Base-by-base conservation (phyloP, 257 asterid species). In the Hygrophila difformis region DNA sequence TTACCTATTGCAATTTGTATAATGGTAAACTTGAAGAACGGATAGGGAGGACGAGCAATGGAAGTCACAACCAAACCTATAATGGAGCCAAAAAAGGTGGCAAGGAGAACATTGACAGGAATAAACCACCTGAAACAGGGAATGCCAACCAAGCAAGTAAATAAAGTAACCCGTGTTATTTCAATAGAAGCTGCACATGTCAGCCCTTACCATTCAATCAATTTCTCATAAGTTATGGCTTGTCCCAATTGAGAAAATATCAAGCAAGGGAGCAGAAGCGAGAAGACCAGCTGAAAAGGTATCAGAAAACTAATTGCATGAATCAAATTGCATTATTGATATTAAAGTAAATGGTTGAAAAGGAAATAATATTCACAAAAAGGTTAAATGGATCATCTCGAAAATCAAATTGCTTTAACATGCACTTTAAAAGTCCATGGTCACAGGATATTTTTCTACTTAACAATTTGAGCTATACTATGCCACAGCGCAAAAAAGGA, bases 191-290 rank as follows among this genome's bases (percentile, higher is more conserved):
- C 41, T 23, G 24, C 6, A 33, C 22, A 40, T 9, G 40, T 33
- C 28, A 8, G 47, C 18, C 15, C 71, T 55, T 66, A 88, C 97
- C 97, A 89, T 49, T 82, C 64, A 47, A 78, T 56, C 93, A 86
- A 64, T 51, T 82, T 91, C 56, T 78, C 65, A 7, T 68, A 76
- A 24, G 81, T 76, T 63, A 91, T 78, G 3, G 99, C 95, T 75
- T 80, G 79, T 13, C 99, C 99, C 50, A 91, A 79, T 80, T 91
- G 95, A 50, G 99, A 70, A 66, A 91, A 91, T 60, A 91, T 91
- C 72, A 91, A 60, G 71, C 99, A 86, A 4, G 99, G 99, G 18
- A 86, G 94, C 65, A 91, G 65, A 37, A 91, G 95, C n/a, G 99
- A 75, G 78, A 86, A 91, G 44, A 91, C 99, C 51, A 91, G 69